Evolutionary conservation across 306 rosid genomes (phyloP).

Genomic region (Trifolium fragiferum): DNA sequence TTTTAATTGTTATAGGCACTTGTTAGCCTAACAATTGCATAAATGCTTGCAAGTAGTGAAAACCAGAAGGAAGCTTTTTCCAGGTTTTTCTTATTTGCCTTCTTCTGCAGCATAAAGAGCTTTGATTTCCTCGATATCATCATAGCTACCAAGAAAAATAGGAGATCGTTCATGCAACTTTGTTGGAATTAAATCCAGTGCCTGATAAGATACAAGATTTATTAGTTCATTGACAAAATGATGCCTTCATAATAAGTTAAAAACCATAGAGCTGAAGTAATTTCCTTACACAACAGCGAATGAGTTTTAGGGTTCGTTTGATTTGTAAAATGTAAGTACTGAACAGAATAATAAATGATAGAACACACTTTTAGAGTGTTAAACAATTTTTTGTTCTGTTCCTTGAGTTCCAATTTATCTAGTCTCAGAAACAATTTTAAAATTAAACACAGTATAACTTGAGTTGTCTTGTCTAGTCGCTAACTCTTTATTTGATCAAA

Average conservation of each 20-base stretch:
- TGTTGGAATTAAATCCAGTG: conserved; percentile 80
- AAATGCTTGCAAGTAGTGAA: conserved; percentile 16
- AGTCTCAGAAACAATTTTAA: no score
- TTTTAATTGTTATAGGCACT: conserved; percentile 26
- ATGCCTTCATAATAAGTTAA: not conserved
- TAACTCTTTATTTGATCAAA: no score
- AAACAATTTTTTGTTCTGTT: no score
- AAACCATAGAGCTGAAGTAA: not conserved
- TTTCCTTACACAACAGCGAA: not conserved
- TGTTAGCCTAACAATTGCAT: conserved; percentile 27
- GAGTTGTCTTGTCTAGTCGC: no score
- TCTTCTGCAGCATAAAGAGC: conserved; percentile 74
- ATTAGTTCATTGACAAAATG: conserved; percentile 14
- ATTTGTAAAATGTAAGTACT: no score
- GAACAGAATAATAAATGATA: no score
- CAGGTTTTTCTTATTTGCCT: conserved; percentile 43
- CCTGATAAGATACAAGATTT: conserved; percentile 48
- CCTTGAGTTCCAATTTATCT: no score
- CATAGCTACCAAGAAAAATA: conserved; percentile 86
- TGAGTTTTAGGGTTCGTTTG: no score
- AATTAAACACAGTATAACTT: no score
- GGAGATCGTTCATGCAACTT: conserved; percentile 87
- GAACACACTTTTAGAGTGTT: no score
- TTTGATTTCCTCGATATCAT: conserved; percentile 87
- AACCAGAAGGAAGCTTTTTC: not conserved